phyloP scores from a whole-genome alignment of 805 yeast species.

The Isabelozyma rhagii region DNA sequence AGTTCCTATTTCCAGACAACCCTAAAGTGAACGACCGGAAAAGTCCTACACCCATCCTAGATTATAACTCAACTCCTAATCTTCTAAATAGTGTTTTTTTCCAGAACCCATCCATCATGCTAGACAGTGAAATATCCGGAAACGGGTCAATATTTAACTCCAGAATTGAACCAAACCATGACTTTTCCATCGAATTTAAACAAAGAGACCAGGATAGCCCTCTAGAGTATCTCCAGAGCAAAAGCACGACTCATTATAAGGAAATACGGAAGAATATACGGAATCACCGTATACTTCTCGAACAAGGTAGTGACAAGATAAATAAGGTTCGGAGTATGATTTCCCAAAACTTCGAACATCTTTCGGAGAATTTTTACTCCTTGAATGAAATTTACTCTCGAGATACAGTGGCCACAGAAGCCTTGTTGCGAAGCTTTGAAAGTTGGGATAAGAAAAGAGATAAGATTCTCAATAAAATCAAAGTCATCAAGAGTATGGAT shows the following conservation, averaged over 20 bases:
- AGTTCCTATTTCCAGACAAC: not conserved
- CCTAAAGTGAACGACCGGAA: not conserved
- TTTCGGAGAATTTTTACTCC: slow-evolving; percentile 43
- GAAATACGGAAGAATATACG: slow-evolving; percentile 19
- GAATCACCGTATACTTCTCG: slow-evolving; percentile 23
- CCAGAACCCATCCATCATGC: slow-evolving; percentile 14
- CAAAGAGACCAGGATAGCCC: slow-evolving; percentile 5
- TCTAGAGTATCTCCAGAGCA: slow-evolving; percentile 9
- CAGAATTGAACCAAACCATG: not conserved
- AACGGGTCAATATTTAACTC: not conserved
- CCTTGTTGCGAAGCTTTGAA: slow-evolving; percentile 25
- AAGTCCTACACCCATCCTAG: not conserved
- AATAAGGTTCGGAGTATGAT: slow-evolving; percentile 24
- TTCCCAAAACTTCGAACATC: slow-evolving; percentile 25
- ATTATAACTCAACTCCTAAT: slow-evolving; percentile 1
- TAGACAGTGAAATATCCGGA: not conserved
- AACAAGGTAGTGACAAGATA: slow-evolving; percentile 32
- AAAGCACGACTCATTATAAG: slow-evolving; percentile 8
- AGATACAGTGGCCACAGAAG: slow-evolving; percentile 28
- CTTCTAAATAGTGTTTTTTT: slow-evolving; percentile 14
- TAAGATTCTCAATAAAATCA: slow-evolving; percentile 31
- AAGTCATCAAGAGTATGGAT: slow-evolving; percentile 35
- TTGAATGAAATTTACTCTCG: slow-evolving; percentile 44
- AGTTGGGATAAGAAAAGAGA: slow-evolving; percentile 40
- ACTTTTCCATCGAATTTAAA: not conserved